Evolutionary conservation across 805 yeast species (phyloP).

Genomic region (Cyberlindnera euphorbiae): DNA sequence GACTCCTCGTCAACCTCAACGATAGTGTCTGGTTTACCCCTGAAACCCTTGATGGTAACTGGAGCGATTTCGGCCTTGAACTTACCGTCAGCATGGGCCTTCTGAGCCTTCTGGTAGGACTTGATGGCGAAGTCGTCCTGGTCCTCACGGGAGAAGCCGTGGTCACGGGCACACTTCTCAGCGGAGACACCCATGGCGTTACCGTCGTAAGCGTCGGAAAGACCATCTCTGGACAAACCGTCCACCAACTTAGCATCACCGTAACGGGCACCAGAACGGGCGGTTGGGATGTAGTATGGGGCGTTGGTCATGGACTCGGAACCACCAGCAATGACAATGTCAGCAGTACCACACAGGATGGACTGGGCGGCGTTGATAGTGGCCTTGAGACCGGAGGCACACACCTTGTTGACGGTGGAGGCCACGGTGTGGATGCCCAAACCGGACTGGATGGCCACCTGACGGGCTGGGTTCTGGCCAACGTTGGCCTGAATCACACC

Average conservation of each 20-base stretch:
- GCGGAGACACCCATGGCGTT: slow-evolving; percentile 96
- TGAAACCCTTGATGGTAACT: slow-evolving; percentile 78
- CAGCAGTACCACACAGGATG: slow-evolving; percentile 83
- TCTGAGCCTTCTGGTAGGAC: slow-evolving; percentile 83
- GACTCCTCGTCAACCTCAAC: slow-evolving; percentile 82
- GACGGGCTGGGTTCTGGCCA: slow-evolving; percentile 98
- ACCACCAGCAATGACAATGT: slow-evolving; percentile 94
- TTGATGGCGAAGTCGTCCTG: slow-evolving; percentile 86
- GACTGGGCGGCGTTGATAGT: slow-evolving; percentile 88
- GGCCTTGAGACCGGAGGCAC: slow-evolving; percentile 95
- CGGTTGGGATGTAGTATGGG: slow-evolving; percentile 85
- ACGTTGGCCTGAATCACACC: slow-evolving; percentile 88
- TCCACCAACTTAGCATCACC: slow-evolving; percentile 81
- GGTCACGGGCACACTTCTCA: slow-evolving; percentile 90
- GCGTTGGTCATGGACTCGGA: slow-evolving; percentile 96
- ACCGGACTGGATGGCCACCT: slow-evolving; percentile 90
- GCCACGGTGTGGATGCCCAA: slow-evolving; percentile 76
- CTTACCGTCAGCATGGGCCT: slow-evolving; percentile 77
- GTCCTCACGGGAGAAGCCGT: slow-evolving; percentile 69
- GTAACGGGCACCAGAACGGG: slow-evolving; percentile 85
- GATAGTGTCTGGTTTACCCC: slow-evolving; percentile 82
- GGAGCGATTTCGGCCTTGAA: slow-evolving; percentile 82
- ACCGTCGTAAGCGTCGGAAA: slow-evolving; percentile 85
- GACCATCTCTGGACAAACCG: slow-evolving; percentile 90
- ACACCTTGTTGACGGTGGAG: slow-evolving; percentile 91